phyloP scores from a whole-genome alignment of 495 filamentous ascomycete genomes.

The Penicillium longicatenatum region DNA sequence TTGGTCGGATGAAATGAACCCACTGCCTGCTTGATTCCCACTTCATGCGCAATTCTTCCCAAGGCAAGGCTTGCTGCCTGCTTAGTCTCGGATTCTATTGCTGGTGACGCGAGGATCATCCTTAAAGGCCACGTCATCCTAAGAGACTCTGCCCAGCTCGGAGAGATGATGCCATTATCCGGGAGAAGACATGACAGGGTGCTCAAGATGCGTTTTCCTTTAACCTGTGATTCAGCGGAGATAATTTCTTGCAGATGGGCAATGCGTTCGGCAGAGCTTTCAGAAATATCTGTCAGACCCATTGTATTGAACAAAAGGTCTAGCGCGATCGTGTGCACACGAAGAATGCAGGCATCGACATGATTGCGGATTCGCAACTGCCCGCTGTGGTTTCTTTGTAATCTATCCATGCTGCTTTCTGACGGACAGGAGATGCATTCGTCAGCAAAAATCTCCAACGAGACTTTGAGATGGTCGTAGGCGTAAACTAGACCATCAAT shows the following conservation, averaged over 20 bases:
- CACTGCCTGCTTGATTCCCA: constrained; percentile 9
- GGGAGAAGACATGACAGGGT: constrained; percentile 1
- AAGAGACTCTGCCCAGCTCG: constrained; percentile 5
- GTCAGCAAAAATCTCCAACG: background rate
- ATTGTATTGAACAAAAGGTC: background rate
- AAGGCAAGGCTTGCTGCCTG: background rate
- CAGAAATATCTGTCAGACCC: background rate
- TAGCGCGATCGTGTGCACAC: background rate
- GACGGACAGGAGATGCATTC: background rate
- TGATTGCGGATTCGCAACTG: constrained; percentile 6
- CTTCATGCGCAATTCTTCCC: constrained; percentile 3
- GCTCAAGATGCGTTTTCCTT: background rate
- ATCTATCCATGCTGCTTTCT: background rate
- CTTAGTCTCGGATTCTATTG: background rate
- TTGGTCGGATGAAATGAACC: constrained; percentile 1
- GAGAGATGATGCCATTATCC: background rate
- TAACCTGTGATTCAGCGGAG: background rate
- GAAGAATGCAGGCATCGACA: constrained; percentile 6
- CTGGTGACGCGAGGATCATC: background rate
- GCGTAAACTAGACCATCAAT: background rate
- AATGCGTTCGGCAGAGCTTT: background rate
- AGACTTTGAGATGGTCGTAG: background rate
- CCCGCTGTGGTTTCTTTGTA: background rate
- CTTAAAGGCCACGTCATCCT: constrained; percentile 9
- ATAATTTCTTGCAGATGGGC: background rate